Conservation (phyloP, 1,139 yeast genomes). For the Candida sanyaensis region DNA sequence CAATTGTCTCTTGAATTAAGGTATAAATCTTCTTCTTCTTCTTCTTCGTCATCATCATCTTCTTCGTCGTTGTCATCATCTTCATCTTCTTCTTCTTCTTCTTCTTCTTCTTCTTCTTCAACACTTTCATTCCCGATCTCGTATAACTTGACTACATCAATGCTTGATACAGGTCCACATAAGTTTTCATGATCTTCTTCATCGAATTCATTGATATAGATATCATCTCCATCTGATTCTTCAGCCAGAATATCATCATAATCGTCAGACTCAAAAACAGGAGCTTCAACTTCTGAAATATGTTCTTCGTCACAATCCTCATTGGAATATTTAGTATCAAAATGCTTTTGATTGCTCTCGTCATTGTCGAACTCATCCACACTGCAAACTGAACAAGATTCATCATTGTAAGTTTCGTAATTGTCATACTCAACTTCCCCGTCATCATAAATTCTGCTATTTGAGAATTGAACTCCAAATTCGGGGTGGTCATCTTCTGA, state of each 20-base stretch:
- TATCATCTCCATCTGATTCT: not conserved
- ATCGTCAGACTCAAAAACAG: not conserved
- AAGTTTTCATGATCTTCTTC: conserved; percentile 9
- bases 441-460: not conserved
- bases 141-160: too few relatives aligned
- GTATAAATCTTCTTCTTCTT: conserved; percentile 2
- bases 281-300: not conserved
- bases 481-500: not conserved
- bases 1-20: conserved; percentile 2
- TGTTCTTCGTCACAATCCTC: too few relatives aligned
- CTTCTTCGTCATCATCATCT: too few relatives aligned
- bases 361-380: not conserved
- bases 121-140: too few relatives aligned
- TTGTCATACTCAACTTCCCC: not conserved
- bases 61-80: conserved; percentile 11
- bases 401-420: not conserved
- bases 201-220: conserved; percentile 2
- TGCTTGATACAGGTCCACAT: too few relatives aligned
- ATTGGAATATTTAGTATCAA: too few relatives aligned
- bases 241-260: not conserved
- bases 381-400: not conserved
- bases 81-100: conserved; percentile 6
- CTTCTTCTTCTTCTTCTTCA: not conserved
- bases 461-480: not conserved
- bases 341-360: not conserved